phyloP scores from a whole-genome alignment of 768 basidiomycete genomes.

The Podaxis rugospora region DNA sequence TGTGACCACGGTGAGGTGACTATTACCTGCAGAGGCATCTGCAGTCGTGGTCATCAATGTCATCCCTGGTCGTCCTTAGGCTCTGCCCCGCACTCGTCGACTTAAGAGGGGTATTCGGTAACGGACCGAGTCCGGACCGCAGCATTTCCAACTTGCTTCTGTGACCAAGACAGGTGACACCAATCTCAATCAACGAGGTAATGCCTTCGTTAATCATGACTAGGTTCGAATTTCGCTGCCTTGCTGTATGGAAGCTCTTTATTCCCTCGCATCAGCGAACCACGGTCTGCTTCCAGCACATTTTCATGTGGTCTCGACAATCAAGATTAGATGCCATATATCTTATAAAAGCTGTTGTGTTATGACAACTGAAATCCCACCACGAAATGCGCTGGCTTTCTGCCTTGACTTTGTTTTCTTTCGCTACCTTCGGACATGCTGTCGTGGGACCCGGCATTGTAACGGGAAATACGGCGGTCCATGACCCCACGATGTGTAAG shows the following conservation, averaged over 20 bases:
- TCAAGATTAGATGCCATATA: background rate
- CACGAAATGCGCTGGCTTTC: constrained; percentile 17
- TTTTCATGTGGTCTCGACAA: background rate
- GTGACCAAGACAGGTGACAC: constrained; percentile 7
- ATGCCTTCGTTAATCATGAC: background rate
- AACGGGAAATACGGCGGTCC: constrained; percentile 37
- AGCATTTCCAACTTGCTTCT: background rate
- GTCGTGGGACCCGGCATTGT: constrained; percentile 33
- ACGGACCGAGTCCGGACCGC: constrained; percentile 4
- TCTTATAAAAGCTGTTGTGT: background rate
- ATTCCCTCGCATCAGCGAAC: background rate
- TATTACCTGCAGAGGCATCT: too few relatives aligned
- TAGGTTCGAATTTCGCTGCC: constrained; percentile 10
- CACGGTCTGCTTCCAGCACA: background rate
- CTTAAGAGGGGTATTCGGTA: background rate
- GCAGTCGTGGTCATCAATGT: background rate
- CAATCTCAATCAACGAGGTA: background rate
- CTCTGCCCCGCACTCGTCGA: background rate
- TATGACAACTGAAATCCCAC: constrained; percentile 27
- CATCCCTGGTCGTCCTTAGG: background rate
- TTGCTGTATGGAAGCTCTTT: background rate
- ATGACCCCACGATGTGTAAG: constrained; percentile 49
- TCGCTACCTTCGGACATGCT: constrained; percentile 17
- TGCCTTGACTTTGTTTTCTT: constrained; percentile 13
- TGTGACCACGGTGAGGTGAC: too few relatives aligned